Conservation (phyloP, 768 basidiomycete genomes). For the Cubamyces sp. region DNA sequence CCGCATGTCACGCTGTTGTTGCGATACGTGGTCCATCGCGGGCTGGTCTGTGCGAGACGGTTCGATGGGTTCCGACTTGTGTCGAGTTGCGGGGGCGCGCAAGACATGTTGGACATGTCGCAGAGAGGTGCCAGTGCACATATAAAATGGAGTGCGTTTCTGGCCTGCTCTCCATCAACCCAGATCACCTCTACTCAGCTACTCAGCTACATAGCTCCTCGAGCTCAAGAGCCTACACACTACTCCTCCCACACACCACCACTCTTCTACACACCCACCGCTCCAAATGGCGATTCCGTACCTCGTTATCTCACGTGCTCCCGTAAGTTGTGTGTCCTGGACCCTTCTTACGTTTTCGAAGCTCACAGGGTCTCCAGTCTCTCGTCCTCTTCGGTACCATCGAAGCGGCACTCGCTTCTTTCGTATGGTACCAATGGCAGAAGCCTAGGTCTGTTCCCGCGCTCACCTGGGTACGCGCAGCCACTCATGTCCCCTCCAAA, state of each 20-base stretch:
- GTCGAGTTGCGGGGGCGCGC: conserved; percentile 11
- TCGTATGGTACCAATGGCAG: conserved; percentile 31
- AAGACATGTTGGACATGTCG: not conserved
- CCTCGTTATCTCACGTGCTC: conserved; percentile 27
- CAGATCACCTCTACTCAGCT: conserved; percentile 22
- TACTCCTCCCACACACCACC: conserved; percentile 9
- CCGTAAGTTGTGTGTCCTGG: conserved; percentile 21
- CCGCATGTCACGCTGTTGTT: conserved; percentile 7
- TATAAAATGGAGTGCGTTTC: conserved; percentile 22
- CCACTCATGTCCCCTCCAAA: not conserved
- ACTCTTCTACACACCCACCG: not conserved
- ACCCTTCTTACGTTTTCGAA: no score
- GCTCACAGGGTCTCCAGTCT: conserved; percentile 24
- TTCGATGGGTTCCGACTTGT: conserved; percentile 27
- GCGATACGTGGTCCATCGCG: conserved; percentile 11
- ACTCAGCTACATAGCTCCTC: conserved; percentile 1
- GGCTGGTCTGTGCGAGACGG: conserved; percentile 24
- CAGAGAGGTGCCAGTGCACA: not conserved
- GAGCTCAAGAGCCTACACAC: conserved; percentile 4
- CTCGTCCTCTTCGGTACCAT: conserved; percentile 32
- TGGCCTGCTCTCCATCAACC: conserved; percentile 23
- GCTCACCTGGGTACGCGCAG: not conserved
- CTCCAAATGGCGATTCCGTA: conserved; percentile 18
- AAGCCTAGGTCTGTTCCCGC: conserved; percentile 28
- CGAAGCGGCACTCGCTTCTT: conserved; percentile 29